Percentiles rank a stretch among this genome's conserved stretches.
phyloP scores from a whole-genome alignment of 2,329 filamentous ascomycete species.

The Phaeophleospora eucalypticola region DNA sequence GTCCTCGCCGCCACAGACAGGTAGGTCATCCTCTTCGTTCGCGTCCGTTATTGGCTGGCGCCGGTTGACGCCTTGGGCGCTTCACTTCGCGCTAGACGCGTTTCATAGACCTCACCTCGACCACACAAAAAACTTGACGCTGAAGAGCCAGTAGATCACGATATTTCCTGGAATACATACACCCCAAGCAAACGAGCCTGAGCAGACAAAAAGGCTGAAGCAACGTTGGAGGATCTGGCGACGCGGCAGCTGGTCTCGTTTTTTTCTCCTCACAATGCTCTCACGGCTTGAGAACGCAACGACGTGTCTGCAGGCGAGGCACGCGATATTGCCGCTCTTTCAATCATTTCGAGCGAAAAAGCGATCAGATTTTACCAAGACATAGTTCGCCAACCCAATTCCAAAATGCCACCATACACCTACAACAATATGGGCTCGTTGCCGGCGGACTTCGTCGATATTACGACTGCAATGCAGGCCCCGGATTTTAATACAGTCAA shows the following conservation, averaged over 20 bases:
- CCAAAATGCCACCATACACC: too few relatives aligned
- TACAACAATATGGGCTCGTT: neutral
- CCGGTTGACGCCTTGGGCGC: neutral
- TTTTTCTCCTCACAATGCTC: neutral
- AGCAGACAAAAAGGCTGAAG: too few relatives aligned
- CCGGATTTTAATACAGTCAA: conserved; percentile 41
- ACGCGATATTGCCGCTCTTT: neutral
- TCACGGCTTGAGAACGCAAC: neutral
- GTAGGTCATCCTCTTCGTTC: too few relatives aligned
- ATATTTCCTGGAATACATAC: too few relatives aligned
- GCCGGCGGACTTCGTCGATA: conserved; percentile 25
- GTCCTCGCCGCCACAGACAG: too few relatives aligned
- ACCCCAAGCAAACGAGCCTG: too few relatives aligned
- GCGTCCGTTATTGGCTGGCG: neutral
- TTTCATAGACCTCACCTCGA: neutral
- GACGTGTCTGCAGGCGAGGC: neutral
- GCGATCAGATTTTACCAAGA: too few relatives aligned
- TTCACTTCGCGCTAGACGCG: too few relatives aligned
- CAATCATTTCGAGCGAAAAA: neutral
- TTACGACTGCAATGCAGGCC: conserved; percentile 19
- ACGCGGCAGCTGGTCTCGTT: too few relatives aligned
- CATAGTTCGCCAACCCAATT: too few relatives aligned
- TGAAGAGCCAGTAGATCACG: neutral
- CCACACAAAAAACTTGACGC: neutral
- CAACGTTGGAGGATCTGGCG: too few relatives aligned